Evolutionary conservation across 371 early-diverging fungal species (phyloP), one percentile per base, ranked within the genome.

Genomic region (Mortierella sp.): DNA sequence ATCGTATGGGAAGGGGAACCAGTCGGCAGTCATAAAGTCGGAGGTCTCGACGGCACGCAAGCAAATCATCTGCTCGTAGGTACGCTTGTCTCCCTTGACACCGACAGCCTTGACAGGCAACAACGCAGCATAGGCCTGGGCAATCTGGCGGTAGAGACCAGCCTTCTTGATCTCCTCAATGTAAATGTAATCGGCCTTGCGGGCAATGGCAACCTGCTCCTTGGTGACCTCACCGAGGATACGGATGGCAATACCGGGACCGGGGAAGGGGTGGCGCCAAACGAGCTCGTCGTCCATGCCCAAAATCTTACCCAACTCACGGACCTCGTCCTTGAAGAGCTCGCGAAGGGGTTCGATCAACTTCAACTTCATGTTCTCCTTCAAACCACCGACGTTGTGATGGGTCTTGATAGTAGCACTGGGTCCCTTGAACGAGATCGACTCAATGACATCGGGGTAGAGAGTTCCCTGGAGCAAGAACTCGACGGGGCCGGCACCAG

Each of bases 231-330:
- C 99, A 75, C 99, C 99, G 11, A 99, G 89, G 42, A 98, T 93
- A 86, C 99, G 96, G 89, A 99, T 99, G 72, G 99, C 99, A 87
- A 99, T 97, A 85, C 98, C 99, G 54, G 99, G 99, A 44, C 99
- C 99, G 76, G 99, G 99, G 97, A 99, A 99, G 55, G 99, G 99
- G 87, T 99, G 99, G 80, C 99, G 96, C 98, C 98, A 99, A 82
- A 99, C 93, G 70, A 99, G 91, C 68, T 99, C 98, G 75, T 97
- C 97, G 88, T 96, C 97, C 82, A 99, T 93, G 68, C 94, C 95
- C 77, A 99, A 92, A 74, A 98, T 89, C 73, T 90, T 88, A 76
- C 98, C 99, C 28, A 99, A 92, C 14, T 95, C 96, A 83, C 99
- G 97, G 72, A 99, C 99, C 91, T 99, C 99, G 90, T 99, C 98